A percentile compares a stretch with the other conserved stretches of the same genome.
phyloP scores from a whole-genome alignment of 1,284 basidiomycete species.

The Tilletia caries region DNA sequence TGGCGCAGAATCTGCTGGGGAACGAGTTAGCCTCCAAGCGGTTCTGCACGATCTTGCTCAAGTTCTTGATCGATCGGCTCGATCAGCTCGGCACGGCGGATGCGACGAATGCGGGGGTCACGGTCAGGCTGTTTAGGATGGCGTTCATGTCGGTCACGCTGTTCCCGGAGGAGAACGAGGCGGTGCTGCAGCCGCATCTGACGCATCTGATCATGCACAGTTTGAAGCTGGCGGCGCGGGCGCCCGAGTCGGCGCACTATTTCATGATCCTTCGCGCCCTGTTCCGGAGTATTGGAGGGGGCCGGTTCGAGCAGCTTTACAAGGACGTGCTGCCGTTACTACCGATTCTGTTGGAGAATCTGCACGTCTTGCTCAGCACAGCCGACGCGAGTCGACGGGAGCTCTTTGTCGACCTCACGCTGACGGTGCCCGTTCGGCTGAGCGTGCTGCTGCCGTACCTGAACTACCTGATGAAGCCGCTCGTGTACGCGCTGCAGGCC shows the following conservation, averaged over 20 bases:
- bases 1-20: constrained; percentile 81
- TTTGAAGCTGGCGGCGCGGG: constrained; percentile 87
- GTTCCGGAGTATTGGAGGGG: constrained; percentile 97
- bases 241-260: constrained; percentile 85
- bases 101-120: constrained; percentile 67
- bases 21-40: constrained; percentile 82
- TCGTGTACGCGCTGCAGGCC: constrained; percentile 82
- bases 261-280: constrained; percentile 89
- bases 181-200: constrained; percentile 85
- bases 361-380: constrained; percentile 62
- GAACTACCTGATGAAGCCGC: constrained; percentile 91
- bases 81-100: constrained; percentile 81
- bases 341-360: constrained; percentile 92
- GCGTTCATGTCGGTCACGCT: constrained; percentile 84
- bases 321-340: constrained; percentile 93
- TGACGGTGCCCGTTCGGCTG: constrained; percentile 91
- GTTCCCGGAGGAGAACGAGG: constrained; percentile 78
- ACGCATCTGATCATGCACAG: constrained; percentile 95
- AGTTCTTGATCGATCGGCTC: constrained; percentile 77
- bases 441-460: constrained; percentile 95
- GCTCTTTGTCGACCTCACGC: constrained; percentile 85
- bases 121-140: constrained; percentile 92
- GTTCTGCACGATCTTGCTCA: constrained; percentile 85
- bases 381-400: constrained; percentile 48
- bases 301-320: constrained; percentile 90